Base-by-base conservation (phyloP, 2,329 filamentous ascomycete species). In the Pyrenophora seminiperda region DNA sequence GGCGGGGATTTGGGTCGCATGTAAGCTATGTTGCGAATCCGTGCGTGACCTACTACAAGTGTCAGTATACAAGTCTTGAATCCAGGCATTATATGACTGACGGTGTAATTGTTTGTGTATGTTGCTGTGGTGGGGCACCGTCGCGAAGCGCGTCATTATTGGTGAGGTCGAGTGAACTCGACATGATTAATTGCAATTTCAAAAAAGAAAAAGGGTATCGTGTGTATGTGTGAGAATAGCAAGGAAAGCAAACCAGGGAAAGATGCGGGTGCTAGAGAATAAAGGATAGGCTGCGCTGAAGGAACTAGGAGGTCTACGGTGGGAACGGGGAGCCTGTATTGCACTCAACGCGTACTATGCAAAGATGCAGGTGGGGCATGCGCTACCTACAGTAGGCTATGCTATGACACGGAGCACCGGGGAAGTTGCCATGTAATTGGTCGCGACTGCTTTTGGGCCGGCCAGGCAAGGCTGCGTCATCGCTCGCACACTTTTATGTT, bases 41-140 rank as follows among this genome's bases (percentile, higher is more conserved):
- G 50, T 33, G n/a, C 50, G 39, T 4, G 49, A 41, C 7, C 66
- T 68, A 38, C 3, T 20, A 5, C 41, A 5, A 1, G 11, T 17
- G 4, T 68, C 34, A 65, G 61, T n/a, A 50, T 20, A 7, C 9
- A 9, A 36, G 17, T 30, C 17, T 19, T 27, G n/a, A 11, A 11
- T 6, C 4, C 7, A 4, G 1, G n/a, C 17, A 11, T 24, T 4
- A 19, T 13, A 14, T 53, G 49, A 50, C 53, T 54, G 42, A 60
- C 48, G 47, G 40, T 24, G 50, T 38, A 30, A 52, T 42, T 39
- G 53, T 46, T 48, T 53, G 59, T 34, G 45, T 33, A 22, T 47
- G 31, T 34, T 59, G 48, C 43, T 42, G 53, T 52, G 62, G 61
- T 54, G 65, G 57, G 56, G 59, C 53, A 50, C 43, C 36, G 15